Conservation (phyloP, 202 grass and related monocot genomes). For the Panicum virgatum region DNA sequence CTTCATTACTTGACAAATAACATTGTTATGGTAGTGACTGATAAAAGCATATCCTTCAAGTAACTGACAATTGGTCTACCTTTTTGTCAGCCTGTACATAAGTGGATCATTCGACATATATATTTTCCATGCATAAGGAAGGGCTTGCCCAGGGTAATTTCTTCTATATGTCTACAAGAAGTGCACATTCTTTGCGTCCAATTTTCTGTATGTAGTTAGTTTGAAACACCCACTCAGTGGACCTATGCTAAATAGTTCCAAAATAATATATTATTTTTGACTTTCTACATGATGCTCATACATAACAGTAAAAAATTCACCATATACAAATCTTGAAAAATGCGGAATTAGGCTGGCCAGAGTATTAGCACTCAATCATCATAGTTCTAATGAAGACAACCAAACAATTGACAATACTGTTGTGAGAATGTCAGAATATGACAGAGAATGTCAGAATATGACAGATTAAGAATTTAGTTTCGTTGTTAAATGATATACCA, state of each 20-base stretch:
- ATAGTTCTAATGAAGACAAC: not conserved
- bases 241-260: not conserved
- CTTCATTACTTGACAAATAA: constrained; percentile 4
- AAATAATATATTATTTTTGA: not conserved
- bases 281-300: constrained; percentile 22
- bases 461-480: constrained; percentile 7
- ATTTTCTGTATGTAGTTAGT: not conserved
- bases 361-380: constrained; percentile 10
- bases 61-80: constrained; percentile 40
- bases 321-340: constrained; percentile 7
- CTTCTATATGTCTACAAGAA: constrained; percentile 7
- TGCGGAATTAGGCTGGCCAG: not conserved
- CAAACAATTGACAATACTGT: not conserved
- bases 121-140: constrained; percentile 94
- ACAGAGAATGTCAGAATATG: not conserved
- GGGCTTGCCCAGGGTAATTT: constrained; percentile 79
- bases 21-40: constrained; percentile 4
- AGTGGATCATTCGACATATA: constrained; percentile 90
- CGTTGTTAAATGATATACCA: not conserved
- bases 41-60: not conserved
- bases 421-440: not conserved
- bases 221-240: not conserved
- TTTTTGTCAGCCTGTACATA: constrained; percentile 93
- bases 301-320: not conserved
- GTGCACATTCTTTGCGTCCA: not conserved